These are phyloP conservation scores for Scutellaria barbata DNA, from an alignment of 257 asterid species.

Conservation along the genomic window DNA sequence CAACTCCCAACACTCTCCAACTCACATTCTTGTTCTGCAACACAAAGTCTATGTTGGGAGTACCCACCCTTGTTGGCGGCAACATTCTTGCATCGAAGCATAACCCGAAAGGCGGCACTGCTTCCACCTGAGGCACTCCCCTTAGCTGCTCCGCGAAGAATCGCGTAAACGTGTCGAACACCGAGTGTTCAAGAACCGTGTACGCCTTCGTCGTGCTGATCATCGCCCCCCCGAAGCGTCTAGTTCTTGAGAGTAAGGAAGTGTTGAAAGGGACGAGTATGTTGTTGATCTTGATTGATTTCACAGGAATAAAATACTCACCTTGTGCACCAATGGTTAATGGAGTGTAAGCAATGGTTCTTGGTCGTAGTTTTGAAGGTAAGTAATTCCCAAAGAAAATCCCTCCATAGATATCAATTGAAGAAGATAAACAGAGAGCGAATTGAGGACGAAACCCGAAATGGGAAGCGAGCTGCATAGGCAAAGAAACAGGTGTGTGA, in stretches of 20 bases:
- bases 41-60: constrained; percentile 51
- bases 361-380: constrained; percentile 27
- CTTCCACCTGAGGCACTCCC: constrained; percentile 41
- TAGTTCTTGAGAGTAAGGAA: constrained; percentile 39
- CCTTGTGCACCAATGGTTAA: constrained; percentile 49
- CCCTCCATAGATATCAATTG: constrained; percentile 35
- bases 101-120: constrained; percentile 48
- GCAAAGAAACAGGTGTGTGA: constrained; percentile 46
- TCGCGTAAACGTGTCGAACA: constrained; percentile 37
- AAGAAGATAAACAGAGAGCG: constrained; percentile 49
- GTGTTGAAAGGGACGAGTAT: constrained; percentile 37
- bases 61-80: constrained; percentile 33
- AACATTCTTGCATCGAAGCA: constrained; percentile 45
- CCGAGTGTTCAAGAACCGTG: constrained; percentile 44
- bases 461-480: constrained; percentile 54
- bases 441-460: constrained; percentile 52
- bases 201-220: constrained; percentile 56
- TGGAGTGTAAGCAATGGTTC: constrained; percentile 40
- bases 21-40: constrained; percentile 35
- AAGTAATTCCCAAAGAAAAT: constrained; percentile 53
- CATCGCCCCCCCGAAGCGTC: constrained; percentile 42
- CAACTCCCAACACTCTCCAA: constrained; percentile 32
- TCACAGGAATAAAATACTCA: constrained; percentile 46
- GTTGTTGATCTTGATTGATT: constrained; percentile 44
- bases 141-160: constrained; percentile 33